phyloP scores from a whole-genome alignment of 75 land plant species.

The Cryptomeria japonica region DNA sequence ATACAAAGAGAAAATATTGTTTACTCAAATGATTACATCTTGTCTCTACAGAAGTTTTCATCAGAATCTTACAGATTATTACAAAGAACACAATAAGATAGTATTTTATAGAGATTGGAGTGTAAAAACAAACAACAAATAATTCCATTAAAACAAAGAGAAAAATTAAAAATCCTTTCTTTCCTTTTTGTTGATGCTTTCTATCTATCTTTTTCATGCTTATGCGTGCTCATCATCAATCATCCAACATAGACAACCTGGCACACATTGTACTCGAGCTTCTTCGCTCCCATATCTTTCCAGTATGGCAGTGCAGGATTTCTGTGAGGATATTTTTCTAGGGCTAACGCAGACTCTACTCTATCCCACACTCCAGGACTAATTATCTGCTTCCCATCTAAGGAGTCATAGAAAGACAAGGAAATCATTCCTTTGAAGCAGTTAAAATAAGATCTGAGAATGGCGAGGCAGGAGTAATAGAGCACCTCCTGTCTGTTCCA shows the following conservation, averaged over 20 bases:
- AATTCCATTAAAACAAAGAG: too few relatives aligned
- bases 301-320: not conserved
- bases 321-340: not conserved
- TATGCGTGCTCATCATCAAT: too few relatives aligned
- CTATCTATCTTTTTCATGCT: too few relatives aligned
- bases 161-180: too few relatives aligned
- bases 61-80: too few relatives aligned
- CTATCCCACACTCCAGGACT: constrained; percentile 16
- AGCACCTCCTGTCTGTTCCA: not conserved
- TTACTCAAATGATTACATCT: too few relatives aligned
- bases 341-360: not conserved
- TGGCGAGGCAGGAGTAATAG: constrained; percentile 13
- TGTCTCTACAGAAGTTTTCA: too few relatives aligned
- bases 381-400: not conserved
- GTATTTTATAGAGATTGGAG: too few relatives aligned
- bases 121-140: too few relatives aligned
- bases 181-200: too few relatives aligned
- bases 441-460: constrained; percentile 12
- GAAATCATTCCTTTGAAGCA: not conserved
- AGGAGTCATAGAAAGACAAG: constrained; percentile 1
- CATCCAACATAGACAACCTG: constrained; percentile 3
- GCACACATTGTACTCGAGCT: not conserved
- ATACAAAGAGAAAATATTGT: too few relatives aligned
- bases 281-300: constrained; percentile 13
- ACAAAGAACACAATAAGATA: too few relatives aligned